These are phyloP conservation scores for Candida stauntonica DNA, from an alignment of 805 yeast genomes.

Conservation along the genomic window DNA sequence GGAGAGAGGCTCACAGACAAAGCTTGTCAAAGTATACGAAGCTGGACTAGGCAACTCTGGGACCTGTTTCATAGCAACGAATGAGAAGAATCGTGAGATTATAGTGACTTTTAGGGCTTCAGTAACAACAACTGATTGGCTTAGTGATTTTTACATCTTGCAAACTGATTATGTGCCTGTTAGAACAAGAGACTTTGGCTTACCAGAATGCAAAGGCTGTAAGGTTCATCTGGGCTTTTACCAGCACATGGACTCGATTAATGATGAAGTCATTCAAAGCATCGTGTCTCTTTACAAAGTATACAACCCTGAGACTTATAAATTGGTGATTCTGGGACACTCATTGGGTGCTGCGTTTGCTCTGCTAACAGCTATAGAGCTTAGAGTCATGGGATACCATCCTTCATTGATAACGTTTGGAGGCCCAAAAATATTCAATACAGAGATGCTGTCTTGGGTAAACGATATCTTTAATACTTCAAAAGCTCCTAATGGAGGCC, in stretches of 20 bases:
- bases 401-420: conserved; percentile 59
- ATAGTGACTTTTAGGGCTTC: conserved; percentile 66
- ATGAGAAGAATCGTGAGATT: conserved; percentile 40
- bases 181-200: neutral
- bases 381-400: conserved; percentile 47
- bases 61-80: conserved; percentile 54
- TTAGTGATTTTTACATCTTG: conserved; percentile 49
- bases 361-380: conserved; percentile 57
- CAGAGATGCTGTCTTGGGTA: conserved; percentile 47
- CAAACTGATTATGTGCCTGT: conserved; percentile 17
- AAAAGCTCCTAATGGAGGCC: conserved; percentile 19
- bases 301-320: conserved; percentile 47
- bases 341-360: conserved; percentile 77
- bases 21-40: conserved; percentile 16
- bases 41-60: conserved; percentile 32
- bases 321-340: conserved; percentile 60
- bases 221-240: conserved; percentile 64
- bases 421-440: conserved; percentile 63
- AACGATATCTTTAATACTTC: no score
- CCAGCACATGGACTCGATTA: conserved; percentile 40
- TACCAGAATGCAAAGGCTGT: conserved; percentile 44
- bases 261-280: conserved; percentile 22
- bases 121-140: conserved; percentile 59
- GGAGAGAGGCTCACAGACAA: conserved; percentile 6
- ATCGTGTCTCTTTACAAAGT: conserved; percentile 34